Evolutionary conservation across 441 rosid species (phyloP).

Genomic region (Flueggea neowawraea): DNA sequence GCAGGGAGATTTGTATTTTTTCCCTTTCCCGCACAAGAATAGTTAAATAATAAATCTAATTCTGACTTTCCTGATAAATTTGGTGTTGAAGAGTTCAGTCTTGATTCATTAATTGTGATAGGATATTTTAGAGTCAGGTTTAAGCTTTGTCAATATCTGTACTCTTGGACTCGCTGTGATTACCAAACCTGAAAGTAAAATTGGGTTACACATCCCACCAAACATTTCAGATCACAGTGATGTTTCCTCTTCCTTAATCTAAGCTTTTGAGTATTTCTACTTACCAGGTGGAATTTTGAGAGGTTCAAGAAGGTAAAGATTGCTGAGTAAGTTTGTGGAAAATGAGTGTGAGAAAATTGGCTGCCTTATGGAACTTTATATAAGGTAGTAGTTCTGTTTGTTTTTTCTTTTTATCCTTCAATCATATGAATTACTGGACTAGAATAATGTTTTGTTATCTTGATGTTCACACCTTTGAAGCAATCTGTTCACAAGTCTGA

Average conservation of each 20-base stretch:
- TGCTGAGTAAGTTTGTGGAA: conserved; percentile 89
- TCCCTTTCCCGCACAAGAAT: no score
- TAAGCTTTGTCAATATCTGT: no score
- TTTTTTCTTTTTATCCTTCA: conserved; percentile 14
- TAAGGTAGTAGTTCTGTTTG: conserved; percentile 43
- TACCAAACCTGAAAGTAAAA: no score
- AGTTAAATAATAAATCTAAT: no score
- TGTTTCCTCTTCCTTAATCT: not conserved
- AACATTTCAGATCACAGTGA: not conserved
- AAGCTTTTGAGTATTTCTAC: conserved; percentile 3
- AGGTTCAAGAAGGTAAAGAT: conserved; percentile 90
- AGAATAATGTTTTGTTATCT: not conserved
- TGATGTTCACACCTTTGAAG: no score
- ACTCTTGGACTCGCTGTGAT: no score
- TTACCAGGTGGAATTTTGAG: conserved; percentile 79
- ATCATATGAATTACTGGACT: not conserved
- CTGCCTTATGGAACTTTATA: conserved; percentile 88
- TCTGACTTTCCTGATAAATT: no score
- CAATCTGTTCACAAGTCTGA: not conserved
- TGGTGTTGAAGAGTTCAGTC: no score
- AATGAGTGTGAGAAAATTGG: conserved; percentile 95
- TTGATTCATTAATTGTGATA: no score
- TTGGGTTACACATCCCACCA: no score
- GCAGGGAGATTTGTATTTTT: no score
- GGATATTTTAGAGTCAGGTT: no score